Evolutionary conservation across 1,284 basidiomycete genomes (phyloP).

Genomic region (Macrocystidia cucumis): DNA sequence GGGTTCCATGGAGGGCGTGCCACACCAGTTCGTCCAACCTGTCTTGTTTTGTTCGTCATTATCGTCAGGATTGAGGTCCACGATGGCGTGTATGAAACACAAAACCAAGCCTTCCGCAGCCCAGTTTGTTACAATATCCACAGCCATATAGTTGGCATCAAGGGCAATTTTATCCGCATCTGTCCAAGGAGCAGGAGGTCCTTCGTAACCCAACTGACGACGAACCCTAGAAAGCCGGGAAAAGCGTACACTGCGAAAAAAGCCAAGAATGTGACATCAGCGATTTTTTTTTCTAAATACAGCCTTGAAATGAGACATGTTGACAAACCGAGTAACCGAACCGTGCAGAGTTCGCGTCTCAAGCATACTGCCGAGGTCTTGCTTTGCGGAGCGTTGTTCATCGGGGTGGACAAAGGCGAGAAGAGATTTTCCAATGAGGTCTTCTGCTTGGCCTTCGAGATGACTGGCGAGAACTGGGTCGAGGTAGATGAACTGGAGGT

Average conservation of each 20-base stretch:
- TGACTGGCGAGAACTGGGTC: constrained; percentile 82
- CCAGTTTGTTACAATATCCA: constrained; percentile 94
- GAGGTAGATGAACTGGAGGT: constrained; percentile 81
- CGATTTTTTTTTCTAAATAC: constrained; percentile 10
- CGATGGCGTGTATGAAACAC: constrained; percentile 91
- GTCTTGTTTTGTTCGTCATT: constrained; percentile 76
- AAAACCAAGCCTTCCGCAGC: constrained; percentile 87
- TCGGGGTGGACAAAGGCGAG: constrained; percentile 88
- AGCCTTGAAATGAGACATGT: constrained; percentile 7
- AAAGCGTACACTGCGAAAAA: constrained; percentile 74
- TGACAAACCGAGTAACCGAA: constrained; percentile 80
- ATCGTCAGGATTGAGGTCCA: constrained; percentile 71
- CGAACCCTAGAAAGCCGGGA: constrained; percentile 66
- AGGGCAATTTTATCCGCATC: constrained; percentile 65
- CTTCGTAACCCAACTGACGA: constrained; percentile 54
- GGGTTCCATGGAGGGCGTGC: constrained; percentile 55
- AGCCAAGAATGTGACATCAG: no score
- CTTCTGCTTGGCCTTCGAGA: constrained; percentile 63
- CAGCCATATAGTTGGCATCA: constrained; percentile 79
- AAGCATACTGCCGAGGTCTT: constrained; percentile 75
- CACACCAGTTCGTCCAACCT: constrained; percentile 93
- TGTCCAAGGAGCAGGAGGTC: constrained; percentile 42
- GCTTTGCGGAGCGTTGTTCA: constrained; percentile 72
- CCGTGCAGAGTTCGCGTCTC: constrained; percentile 81
- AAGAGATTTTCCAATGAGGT: constrained; percentile 70